These are phyloP conservation scores for Claviceps fusiformis DNA, from an alignment of 2,329 filamentous ascomycete species.

Conservation along the genomic window DNA sequence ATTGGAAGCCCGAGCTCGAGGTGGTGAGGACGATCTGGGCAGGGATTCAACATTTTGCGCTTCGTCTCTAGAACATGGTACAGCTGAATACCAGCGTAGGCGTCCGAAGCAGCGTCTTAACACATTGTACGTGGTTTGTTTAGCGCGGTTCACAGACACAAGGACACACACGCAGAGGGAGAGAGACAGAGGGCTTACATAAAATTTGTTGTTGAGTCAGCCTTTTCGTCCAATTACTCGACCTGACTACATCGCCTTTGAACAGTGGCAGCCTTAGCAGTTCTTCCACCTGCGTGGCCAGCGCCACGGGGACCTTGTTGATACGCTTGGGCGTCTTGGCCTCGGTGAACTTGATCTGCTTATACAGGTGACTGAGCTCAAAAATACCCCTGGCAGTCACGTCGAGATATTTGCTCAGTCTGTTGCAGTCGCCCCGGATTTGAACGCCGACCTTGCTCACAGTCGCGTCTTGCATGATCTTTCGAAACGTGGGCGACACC, in stretches of 20 bases:
- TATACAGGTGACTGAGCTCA: constrained; percentile 74
- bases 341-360: constrained; percentile 54
- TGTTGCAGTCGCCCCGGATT: constrained; percentile 57
- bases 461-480: constrained; percentile 55
- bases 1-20: constrained; percentile 56
- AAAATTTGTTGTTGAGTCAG: constrained; percentile 52
- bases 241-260: constrained; percentile 57
- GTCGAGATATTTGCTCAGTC: constrained; percentile 51
- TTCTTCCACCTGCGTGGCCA: constrained; percentile 58
- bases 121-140: background rate
- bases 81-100: constrained; percentile 65
- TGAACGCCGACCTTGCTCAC: constrained; percentile 67
- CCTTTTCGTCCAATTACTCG: constrained; percentile 57
- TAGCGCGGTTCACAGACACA: background rate
- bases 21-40: constrained; percentile 55
- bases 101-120: constrained; percentile 65
- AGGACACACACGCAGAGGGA: too few relatives aligned
- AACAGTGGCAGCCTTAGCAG: constrained; percentile 59
- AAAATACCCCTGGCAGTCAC: constrained; percentile 55
- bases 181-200: constrained; percentile 36
- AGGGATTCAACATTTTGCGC: constrained; percentile 51
- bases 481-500: constrained; percentile 55
- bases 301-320: constrained; percentile 50
- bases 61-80: constrained; percentile 59
- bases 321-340: constrained; percentile 38